A percentile compares a stretch with the other conserved stretches of the same genome.
Conservation (phyloP, 306 rosid species). For the Cucurbita moschata region DNA sequence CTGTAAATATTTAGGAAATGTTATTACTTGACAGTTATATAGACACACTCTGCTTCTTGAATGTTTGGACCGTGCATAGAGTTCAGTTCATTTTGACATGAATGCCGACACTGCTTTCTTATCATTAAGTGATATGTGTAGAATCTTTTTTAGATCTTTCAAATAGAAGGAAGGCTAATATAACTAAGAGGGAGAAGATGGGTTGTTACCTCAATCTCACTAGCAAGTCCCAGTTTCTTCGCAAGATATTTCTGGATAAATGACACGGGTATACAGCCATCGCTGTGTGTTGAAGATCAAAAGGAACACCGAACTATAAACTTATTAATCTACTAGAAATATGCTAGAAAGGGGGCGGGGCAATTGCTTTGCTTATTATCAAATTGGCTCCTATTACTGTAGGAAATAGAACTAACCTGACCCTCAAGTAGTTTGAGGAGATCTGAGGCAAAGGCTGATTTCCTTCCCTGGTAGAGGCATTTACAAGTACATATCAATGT, state of each 20-base stretch:
- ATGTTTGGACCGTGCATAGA: background rate
- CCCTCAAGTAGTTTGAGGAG: constrained; percentile 68
- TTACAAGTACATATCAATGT: background rate
- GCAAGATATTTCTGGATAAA: constrained; percentile 71
- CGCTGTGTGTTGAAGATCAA: constrained; percentile 26
- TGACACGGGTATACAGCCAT: constrained; percentile 70
- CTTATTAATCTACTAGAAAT: background rate
- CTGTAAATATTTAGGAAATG: constrained; percentile 19
- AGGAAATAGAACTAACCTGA: constrained; percentile 39
- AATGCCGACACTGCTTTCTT: background rate
- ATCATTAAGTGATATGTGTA: background rate
- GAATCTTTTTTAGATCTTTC: background rate
- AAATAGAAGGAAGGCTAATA: background rate
- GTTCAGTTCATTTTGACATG: background rate
- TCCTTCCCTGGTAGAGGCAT: constrained; percentile 60
- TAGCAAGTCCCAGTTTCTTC: constrained; percentile 67
- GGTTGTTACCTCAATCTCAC: constrained; percentile 26
- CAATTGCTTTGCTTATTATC: background rate
- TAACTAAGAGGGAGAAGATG: background rate
- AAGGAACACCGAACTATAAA: background rate
- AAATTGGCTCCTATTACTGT: background rate
- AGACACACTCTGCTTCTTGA: background rate
- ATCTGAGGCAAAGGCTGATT: constrained; percentile 75
- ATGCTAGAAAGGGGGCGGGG: background rate
- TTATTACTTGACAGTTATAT: background rate